Percentiles rank a stretch among this genome's conserved stretches.
Conservation (phyloP, 495 filamentous ascomycete genomes). For the Penicillium maclennaniae region DNA sequence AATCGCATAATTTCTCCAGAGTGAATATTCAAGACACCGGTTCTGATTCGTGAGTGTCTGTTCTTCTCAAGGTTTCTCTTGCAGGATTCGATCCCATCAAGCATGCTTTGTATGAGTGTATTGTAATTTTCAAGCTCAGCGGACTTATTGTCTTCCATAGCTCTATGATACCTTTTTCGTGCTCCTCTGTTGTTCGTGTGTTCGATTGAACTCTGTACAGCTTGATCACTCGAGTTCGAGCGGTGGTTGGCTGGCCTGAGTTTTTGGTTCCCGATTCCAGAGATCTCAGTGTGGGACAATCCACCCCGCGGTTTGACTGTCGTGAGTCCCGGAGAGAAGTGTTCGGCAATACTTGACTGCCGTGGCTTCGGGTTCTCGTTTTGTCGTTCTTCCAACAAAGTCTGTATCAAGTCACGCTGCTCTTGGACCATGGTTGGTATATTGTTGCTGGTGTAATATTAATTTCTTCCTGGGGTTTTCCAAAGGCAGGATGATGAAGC, state of each 20-base stretch:
- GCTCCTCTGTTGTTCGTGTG: not conserved
- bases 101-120: conserved; percentile 6
- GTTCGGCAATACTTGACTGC: not conserved
- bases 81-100: conserved; percentile 12
- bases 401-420: conserved; percentile 9
- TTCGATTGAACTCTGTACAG: not conserved
- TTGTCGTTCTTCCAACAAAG: not conserved
- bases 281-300: too few relatives aligned
- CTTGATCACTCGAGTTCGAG: not conserved
- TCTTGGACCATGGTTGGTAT: conserved; percentile 2
- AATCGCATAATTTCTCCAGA: conserved; percentile 9
- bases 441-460: conserved; percentile 2
- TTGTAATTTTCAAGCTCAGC: conserved; percentile 8
- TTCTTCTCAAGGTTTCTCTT: conserved; percentile 7
- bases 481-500: conserved; percentile 1
- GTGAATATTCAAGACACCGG: conserved; percentile 14
- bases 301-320: too few relatives aligned
- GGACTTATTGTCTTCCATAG: not conserved
- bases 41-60: conserved; percentile 6
- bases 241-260: too few relatives aligned
- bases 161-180: not conserved
- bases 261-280: too few relatives aligned
- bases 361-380: not conserved
- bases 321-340: too few relatives aligned
- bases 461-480: too few relatives aligned